Base-by-base conservation (phyloP, 2,329 filamentous ascomycete genomes). In the Nemania sp. region DNA sequence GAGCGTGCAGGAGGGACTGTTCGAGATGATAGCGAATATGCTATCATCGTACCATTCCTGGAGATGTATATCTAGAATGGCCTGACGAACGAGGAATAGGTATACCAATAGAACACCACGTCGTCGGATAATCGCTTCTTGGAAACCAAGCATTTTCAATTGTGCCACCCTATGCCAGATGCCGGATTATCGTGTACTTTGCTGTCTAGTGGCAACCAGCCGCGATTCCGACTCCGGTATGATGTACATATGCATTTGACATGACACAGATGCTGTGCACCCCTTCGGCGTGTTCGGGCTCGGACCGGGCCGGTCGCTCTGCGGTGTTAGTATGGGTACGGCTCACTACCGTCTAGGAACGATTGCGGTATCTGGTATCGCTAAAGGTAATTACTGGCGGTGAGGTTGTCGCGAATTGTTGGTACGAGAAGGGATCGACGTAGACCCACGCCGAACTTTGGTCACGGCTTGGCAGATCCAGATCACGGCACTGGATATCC, bases 401-500 rank as follows among this genome's bases (percentile, higher is more conserved):
- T 67, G 59, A 67, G 38, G 29, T 63, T 57, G n/a, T 43, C 26
- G 7, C 45, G n/a, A 24, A 49, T 22, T 49, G 45, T 24, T 49
- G 18, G 22, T 11, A 49, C 22, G 22, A 29, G 49, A 35, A 38
- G 38, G 10, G 67, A 69, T 69, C 67, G 47, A 24, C 67, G n/a
- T 24, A 43, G 64, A 27, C 57, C 59, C 64, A 61, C 47, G 56
- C 47, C 15, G 41, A 15, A 54, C 32, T 63, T 20, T 47, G 26
- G 62, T 32, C 24, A 43, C 47, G 27, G 32, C 29, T 54, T 51
- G 49, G 58, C 64, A 35, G 55, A 57, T 69, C 64, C 64, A 35
- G 55, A 57, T 69, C 59, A 53, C 62, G 58, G 62, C 41, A 62
- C 54, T 58, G 32, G 18, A n/a, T n/a, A 59, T 38, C 63, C 67